Conservation (phyloP, 2,329 filamentous ascomycete species). For the Rhynchosporium secalis region DNA sequence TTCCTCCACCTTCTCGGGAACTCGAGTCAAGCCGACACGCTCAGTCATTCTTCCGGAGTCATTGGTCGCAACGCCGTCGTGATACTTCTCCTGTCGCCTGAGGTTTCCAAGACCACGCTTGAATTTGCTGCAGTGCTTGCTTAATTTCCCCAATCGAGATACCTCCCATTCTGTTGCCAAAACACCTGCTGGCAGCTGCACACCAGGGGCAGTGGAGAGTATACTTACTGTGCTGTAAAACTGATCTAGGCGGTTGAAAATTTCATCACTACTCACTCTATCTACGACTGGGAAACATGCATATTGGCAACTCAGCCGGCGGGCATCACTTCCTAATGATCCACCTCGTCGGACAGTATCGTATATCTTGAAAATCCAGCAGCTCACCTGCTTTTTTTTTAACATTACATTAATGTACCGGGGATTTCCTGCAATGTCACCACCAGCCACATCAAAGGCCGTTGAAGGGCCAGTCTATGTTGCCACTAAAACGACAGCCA, state of each 20-base stretch:
- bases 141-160: not conserved
- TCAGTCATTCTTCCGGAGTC: not conserved
- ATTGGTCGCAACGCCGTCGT: constrained; percentile 6
- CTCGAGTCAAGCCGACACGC: too few species aligned
- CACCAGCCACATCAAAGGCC: constrained; percentile 13
- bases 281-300: constrained; percentile 6
- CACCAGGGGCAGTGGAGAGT: constrained; percentile 5
- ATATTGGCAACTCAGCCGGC: not conserved
- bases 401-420: not conserved
- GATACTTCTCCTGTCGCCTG: not conserved
- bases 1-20: too few species aligned
- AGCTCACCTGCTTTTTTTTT: constrained; percentile 1
- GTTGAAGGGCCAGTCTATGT: constrained; percentile 11
- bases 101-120: not conserved
- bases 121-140: constrained; percentile 1
- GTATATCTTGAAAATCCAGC: constrained; percentile 1
- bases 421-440: constrained; percentile 21
- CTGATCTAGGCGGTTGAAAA: constrained; percentile 25
- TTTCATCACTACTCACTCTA: constrained; percentile 15
- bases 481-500: constrained; percentile 28
- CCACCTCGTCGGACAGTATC: constrained; percentile 12
- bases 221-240: not conserved
- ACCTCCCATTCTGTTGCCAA: constrained; percentile 12
- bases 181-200: too few species aligned
- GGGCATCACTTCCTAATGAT: constrained; percentile 15